Evolutionary conservation across 257 asterid genomes (phyloP).

Genomic region (Salvia hispanica): DNA sequence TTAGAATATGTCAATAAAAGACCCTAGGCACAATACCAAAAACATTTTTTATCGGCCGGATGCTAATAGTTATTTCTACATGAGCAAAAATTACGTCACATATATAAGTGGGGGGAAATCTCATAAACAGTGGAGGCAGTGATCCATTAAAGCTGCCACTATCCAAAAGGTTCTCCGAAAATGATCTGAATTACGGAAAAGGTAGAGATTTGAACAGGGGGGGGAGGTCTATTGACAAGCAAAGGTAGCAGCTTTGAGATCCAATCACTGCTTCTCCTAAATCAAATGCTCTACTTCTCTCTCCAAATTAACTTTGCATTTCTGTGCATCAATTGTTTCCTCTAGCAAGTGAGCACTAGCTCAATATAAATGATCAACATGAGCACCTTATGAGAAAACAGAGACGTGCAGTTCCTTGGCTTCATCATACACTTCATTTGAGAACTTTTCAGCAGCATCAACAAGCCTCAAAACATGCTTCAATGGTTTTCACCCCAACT

Average conservation of each 20-base stretch:
- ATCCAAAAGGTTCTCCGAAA: constrained; percentile 32
- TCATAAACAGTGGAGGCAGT: background rate
- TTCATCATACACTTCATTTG: background rate
- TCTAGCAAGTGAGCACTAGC: background rate
- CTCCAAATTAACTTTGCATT: constrained; percentile 6
- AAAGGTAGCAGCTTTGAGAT: background rate
- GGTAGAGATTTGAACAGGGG: constrained; percentile 37
- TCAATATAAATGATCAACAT: background rate
- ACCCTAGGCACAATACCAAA: too few species aligned
- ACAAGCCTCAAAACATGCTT: background rate
- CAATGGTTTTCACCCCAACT: background rate
- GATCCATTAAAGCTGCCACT: constrained; percentile 27
- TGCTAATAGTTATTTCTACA: too few species aligned
- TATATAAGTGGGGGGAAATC: background rate
- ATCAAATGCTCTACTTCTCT: constrained; percentile 19
- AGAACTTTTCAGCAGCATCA: constrained; percentile 16
- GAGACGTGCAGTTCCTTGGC: background rate
- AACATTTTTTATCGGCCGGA: too few species aligned
- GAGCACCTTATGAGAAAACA: background rate
- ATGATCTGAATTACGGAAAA: constrained; percentile 45
- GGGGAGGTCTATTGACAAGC: constrained; percentile 27
- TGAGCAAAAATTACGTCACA: too few species aligned
- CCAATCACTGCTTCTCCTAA: constrained; percentile 27
- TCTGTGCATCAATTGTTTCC: background rate
- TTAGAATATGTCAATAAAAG: too few species aligned